Evolutionary conservation across 2,329 filamentous ascomycete species (phyloP).

Genomic region (Coniochaeta sp.): DNA sequence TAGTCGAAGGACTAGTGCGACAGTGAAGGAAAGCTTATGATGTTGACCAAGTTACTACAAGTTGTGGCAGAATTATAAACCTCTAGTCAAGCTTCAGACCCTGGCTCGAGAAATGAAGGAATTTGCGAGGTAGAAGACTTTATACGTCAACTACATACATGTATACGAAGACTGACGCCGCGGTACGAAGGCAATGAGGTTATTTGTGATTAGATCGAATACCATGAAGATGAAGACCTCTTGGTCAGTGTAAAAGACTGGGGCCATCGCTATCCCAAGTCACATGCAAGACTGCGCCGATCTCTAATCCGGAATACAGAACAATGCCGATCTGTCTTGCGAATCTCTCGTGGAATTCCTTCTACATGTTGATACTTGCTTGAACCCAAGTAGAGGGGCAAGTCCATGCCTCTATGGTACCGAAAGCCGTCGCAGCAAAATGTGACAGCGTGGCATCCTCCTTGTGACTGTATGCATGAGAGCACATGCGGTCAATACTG

Average conservation of each 20-base stretch:
- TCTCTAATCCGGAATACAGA: not conserved
- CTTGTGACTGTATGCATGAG: too few species aligned
- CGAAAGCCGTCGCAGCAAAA: too few species aligned
- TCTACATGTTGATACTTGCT: too few species aligned
- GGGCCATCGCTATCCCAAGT: not conserved
- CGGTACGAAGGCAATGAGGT: not conserved
- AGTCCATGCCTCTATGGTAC: too few species aligned
- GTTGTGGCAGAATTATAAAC: too few species aligned
- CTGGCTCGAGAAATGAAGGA: not conserved
- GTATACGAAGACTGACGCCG: not conserved
- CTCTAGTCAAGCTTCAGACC: not conserved
- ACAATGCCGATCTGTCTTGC: not conserved
- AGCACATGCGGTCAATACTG: too few species aligned
- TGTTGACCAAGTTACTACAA: not conserved
- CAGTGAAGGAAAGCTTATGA: not conserved
- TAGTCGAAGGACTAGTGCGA: not conserved
- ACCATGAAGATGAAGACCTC: too few species aligned
- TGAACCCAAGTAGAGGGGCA: too few species aligned
- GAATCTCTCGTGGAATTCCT: too few species aligned
- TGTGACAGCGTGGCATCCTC: too few species aligned
- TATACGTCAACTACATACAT: not conserved
- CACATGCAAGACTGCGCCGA: not conserved
- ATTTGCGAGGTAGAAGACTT: not conserved
- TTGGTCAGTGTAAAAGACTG: not conserved
- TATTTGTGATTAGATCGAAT: not conserved